Base-by-base conservation (phyloP, 441 rosid genomes). In the Adansonia rubrostipa region DNA sequence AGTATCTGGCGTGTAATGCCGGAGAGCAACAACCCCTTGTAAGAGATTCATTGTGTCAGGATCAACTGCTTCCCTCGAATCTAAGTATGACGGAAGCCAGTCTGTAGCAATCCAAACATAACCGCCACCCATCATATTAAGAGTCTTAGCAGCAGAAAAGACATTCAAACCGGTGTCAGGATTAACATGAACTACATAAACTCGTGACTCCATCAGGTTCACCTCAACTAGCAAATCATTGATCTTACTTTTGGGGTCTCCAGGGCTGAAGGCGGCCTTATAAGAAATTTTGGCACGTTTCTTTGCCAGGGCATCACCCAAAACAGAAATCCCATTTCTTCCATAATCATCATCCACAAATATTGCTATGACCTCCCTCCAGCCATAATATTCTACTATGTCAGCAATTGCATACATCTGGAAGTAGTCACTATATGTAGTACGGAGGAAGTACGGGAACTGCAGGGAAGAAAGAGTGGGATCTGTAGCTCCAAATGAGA, bases 101-200 rank as follows among this genome's bases (percentile, higher is more conserved):
- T 93, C 98, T 45, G 97, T 92, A 24, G 98, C 87, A 62, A 95
- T 93, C 99, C 99, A 95, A 62, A 95, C 99, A 83, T 93, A 93
- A 56, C 95, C 92, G 63, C 71, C 73, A 71, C 44, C 77, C 88
- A 84, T 89, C 99, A 95, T 95, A n/a, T 89, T 87, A 75, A 91
- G 91, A 78, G 81, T 79, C 74, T 89, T 91, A 48, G 99, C 99
- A 3, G 77, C 82, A 24, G 93, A 84, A 80, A 92, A 95, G 51
- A 95, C 72, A 51, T 80, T 71, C 74, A 93, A 75, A 71, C 99
- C 98, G 0, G 97, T 83, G 83, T 93, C 99, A 47, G 98, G 97
- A 85, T 89, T 92, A 65, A 88, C 96, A 75, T 95, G 99, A 11
- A 92, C 94, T 45, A 93, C 94, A 85, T 90, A 95, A 78, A 95